Evolutionary conservation across 208 protist species (phyloP).

Genomic region (Naegleria gruberi): DNA sequence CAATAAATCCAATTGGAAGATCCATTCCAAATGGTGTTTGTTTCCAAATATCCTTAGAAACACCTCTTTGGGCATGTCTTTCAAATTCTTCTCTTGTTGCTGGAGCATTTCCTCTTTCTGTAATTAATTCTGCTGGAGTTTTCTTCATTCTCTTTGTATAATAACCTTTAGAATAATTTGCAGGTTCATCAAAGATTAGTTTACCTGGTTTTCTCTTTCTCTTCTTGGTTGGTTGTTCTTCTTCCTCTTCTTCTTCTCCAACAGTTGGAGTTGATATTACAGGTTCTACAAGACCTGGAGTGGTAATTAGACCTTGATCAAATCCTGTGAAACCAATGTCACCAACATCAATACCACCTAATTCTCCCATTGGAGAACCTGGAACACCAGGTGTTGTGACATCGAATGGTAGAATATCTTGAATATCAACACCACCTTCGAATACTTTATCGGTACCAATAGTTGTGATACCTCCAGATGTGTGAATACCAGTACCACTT

Average conservation of each 20-base stretch:
- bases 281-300: background rate
- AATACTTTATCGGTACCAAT: background rate
- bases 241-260: background rate
- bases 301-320: background rate
- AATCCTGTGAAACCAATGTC: background rate
- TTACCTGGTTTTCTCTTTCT: background rate
- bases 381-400: no score
- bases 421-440: background rate
- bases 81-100: slow-evolving; percentile 1
- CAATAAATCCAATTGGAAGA: background rate
- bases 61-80: background rate
- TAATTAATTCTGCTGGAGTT: background rate
- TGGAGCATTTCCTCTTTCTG: background rate
- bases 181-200: background rate
- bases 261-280: background rate
- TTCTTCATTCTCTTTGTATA: background rate
- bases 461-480: background rate
- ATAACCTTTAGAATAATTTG: background rate
- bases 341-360: background rate
- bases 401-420: no score
- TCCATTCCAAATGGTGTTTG: background rate
- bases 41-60: background rate
- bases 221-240: background rate
- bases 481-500: background rate
- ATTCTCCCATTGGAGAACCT: background rate